Evolutionary conservation across 176 grass and related monocot genomes (phyloP).

Genomic region (Rhynchospora breviuscula): DNA sequence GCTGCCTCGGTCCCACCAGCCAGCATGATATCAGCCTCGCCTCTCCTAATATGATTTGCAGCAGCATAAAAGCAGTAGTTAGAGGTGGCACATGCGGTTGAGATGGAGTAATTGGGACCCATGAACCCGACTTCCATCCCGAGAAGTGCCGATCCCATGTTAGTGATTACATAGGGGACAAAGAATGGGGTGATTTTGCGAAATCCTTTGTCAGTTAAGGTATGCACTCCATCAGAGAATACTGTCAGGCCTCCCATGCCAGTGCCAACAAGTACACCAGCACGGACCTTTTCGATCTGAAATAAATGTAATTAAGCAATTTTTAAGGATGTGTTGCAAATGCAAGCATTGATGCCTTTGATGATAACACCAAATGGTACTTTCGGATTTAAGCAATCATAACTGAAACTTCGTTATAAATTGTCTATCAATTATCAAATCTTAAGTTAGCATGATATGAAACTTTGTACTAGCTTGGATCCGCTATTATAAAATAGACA

Average conservation of each 20-base stretch:
- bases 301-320: neutral
- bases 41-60: slow-evolving; percentile 85
- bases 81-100: slow-evolving; percentile 90
- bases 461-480: neutral
- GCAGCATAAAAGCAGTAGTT: slow-evolving; percentile 97
- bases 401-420: neutral
- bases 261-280: slow-evolving; percentile 89
- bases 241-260: slow-evolving; percentile 86
- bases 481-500: neutral
- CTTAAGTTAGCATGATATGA: neutral
- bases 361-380: neutral
- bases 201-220: slow-evolving; percentile 70
- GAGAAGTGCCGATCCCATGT: slow-evolving; percentile 87
- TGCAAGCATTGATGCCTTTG: neutral
- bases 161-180: slow-evolving; percentile 90
- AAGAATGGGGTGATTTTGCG: slow-evolving; percentile 94
- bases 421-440: neutral
- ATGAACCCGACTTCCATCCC: slow-evolving; percentile 94
- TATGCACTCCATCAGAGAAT: slow-evolving; percentile 78
- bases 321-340: neutral
- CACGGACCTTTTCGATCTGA: slow-evolving; percentile 77
- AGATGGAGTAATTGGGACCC: slow-evolving; percentile 96
- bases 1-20: slow-evolving; percentile 93
- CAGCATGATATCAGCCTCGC: slow-evolving; percentile 92
- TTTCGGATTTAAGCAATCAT: neutral